Percentiles rank a stretch among this genome's conserved stretches.
These are phyloP conservation scores for Trichoderma sp. DNA, from an alignment of 2,329 filamentous ascomycete species.

Conservation along the genomic window DNA sequence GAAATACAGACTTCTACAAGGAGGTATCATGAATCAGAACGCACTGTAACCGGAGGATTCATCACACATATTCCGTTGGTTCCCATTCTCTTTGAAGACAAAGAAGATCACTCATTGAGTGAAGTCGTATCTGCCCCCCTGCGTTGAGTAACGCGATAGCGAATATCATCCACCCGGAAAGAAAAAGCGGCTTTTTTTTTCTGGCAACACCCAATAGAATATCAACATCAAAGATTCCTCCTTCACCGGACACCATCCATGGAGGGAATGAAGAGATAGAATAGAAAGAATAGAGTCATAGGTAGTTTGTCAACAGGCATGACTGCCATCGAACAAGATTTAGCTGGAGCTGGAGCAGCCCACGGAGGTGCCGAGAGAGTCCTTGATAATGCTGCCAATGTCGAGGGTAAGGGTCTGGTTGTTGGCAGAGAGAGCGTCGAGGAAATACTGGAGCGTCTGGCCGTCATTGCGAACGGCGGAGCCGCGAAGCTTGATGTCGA, in stretches of 20 bases:
- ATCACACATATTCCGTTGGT: constrained; percentile 21
- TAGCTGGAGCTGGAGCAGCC: constrained; percentile 18
- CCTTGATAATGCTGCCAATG: constrained; percentile 49
- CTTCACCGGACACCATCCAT: neutral
- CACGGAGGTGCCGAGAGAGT: constrained; percentile 32
- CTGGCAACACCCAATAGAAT: neutral
- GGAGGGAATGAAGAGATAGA: constrained; percentile 17
- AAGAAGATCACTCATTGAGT: constrained; percentile 25
- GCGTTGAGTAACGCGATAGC: constrained; percentile 10
- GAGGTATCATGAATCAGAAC: constrained; percentile 41
- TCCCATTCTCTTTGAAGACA: constrained; percentile 11
- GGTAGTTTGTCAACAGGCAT: neutral
- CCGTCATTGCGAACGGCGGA: constrained; percentile 55
- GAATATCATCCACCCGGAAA: constrained; percentile 10
- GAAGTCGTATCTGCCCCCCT: constrained; percentile 18
- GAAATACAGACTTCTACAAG: constrained; percentile 31
- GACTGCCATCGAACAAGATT: neutral
- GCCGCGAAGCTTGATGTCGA: constrained; percentile 60
- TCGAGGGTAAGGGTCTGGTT: constrained; percentile 58
- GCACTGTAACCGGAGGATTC: constrained; percentile 31
- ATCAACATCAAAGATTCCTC: constrained; percentile 4
- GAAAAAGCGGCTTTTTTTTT: neutral
- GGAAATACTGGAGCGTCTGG: constrained; percentile 58
- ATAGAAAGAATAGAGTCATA: neutral
- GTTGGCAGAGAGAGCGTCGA: constrained; percentile 54